phyloP scores from a whole-genome alignment of 805 yeast genomes.

The Wickerhamiella kurtzmanii region DNA sequence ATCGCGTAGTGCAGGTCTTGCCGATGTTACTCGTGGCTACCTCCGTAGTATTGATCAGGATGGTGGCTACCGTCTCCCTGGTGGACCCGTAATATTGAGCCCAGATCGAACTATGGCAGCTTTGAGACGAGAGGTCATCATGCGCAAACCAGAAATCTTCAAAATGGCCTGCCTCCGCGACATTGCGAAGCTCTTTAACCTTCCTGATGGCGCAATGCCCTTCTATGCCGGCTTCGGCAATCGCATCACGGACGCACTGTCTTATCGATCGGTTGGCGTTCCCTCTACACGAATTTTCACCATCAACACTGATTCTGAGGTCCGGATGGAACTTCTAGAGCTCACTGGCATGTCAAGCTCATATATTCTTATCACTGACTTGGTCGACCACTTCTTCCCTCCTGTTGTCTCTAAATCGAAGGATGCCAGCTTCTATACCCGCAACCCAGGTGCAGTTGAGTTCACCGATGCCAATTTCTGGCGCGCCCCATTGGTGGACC shows the following conservation, averaged over 20 bases:
- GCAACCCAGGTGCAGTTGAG: slow-evolving; percentile 23
- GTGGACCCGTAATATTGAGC: slow-evolving; percentile 85
- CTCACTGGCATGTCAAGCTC: slow-evolving; percentile 84
- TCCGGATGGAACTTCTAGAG: slow-evolving; percentile 90
- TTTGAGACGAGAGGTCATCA: slow-evolving; percentile 73
- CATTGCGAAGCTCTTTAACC: slow-evolving; percentile 57
- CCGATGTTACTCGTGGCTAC: slow-evolving; percentile 81
- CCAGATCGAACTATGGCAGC: slow-evolving; percentile 98
- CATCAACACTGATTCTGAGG: slow-evolving; percentile 92
- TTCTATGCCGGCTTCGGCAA: slow-evolving; percentile 98
- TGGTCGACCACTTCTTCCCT: slow-evolving; percentile 96
- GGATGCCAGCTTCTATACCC: slow-evolving; percentile 16
- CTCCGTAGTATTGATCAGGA: slow-evolving; percentile 65
- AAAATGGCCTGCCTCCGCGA: slow-evolving; percentile 94
- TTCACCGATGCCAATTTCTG: slow-evolving; percentile 84
- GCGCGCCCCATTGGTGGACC: slow-evolving; percentile 64
- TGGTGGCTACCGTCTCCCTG: slow-evolving; percentile 51
- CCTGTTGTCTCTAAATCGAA: slow-evolving; percentile 38
- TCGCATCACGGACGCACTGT: slow-evolving; percentile 88
- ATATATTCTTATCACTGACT: slow-evolving; percentile 77
- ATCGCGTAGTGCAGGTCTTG: slow-evolving; percentile 90
- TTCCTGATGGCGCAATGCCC: slow-evolving; percentile 38
- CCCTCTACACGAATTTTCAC: slow-evolving; percentile 93
- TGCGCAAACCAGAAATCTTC: slow-evolving; percentile 95
- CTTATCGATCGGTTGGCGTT: slow-evolving; percentile 84